These are phyloP conservation scores for Pleurotus sapidus DNA, from an alignment of 768 basidiomycete genomes.

Conservation along the genomic window DNA sequence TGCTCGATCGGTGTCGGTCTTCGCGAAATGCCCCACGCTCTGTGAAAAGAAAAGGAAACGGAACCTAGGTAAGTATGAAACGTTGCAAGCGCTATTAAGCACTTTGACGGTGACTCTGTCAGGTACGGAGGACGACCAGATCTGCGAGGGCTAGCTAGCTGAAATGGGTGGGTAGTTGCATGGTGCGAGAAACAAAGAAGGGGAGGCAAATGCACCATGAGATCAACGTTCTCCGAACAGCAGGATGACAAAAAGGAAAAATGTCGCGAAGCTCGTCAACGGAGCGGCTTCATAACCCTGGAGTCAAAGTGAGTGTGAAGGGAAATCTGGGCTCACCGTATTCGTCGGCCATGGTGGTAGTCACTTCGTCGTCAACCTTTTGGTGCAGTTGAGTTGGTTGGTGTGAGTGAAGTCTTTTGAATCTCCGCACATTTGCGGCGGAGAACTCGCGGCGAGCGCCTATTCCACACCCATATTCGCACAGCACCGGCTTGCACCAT, in stretches of 20 bases:
- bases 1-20: conserved; percentile 65
- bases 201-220: conserved; percentile 53
- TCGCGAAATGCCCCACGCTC: conserved; percentile 60
- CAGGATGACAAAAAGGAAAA: conserved; percentile 30
- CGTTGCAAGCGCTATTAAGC: conserved; percentile 18
- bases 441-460: background rate
- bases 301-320: conserved; percentile 18
- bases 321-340: conserved; percentile 45
- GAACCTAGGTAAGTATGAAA: conserved; percentile 47
- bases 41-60: conserved; percentile 39
- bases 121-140: conserved; percentile 14
- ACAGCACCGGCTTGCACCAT: conserved; percentile 8
- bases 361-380: conserved; percentile 5
- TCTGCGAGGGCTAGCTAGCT: conserved; percentile 61
- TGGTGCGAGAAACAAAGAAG: conserved; percentile 47
- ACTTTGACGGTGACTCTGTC: conserved; percentile 35
- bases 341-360: conserved; percentile 45
- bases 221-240: conserved; percentile 45
- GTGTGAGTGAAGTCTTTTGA: conserved; percentile 22
- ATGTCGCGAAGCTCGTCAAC: conserved; percentile 6
- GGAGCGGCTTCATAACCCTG: conserved; percentile 11
- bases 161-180: conserved; percentile 40
- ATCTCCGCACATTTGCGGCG: conserved; percentile 29
- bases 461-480: conserved; percentile 5
- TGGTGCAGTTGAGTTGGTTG: conserved; percentile 8